Conservation (phyloP, 78 protist genomes). For the Andalucia godoyi region DNA sequence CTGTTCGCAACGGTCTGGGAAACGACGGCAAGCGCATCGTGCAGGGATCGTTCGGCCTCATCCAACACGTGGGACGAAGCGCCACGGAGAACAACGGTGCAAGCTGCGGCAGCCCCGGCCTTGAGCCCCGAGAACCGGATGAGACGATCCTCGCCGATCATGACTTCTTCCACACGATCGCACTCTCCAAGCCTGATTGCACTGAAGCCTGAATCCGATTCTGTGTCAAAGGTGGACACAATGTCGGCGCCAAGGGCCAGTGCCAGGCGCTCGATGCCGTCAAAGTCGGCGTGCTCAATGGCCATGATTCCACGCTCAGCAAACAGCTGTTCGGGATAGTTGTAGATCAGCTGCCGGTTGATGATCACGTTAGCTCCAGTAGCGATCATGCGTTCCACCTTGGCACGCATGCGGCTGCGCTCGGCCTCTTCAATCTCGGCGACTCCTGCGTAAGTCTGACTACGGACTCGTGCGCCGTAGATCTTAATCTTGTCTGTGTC, state of each 20-base stretch:
- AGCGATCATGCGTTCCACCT: constrained; percentile 68
- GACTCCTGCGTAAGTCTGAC: constrained; percentile 57
- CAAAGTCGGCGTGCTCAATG: constrained; percentile 98
- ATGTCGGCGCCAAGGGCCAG: constrained; percentile 82
- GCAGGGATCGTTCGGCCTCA: constrained; percentile 98
- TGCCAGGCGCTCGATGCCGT: constrained; percentile 90
- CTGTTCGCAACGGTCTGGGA: constrained; percentile 70
- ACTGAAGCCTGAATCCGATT: too few relatives aligned
- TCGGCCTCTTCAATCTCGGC: constrained; percentile 94
- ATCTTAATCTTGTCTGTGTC: constrained; percentile 99
- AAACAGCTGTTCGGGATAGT: constrained; percentile 91
- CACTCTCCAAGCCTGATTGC: constrained; percentile 70
- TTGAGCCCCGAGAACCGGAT: constrained; percentile 75
- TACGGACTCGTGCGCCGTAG: constrained; percentile 75
- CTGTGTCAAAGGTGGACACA: constrained; percentile 96
- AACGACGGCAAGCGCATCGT: constrained; percentile 98
- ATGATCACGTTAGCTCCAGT: constrained; percentile 86
- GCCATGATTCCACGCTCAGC: constrained; percentile 76
- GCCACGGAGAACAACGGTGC: constrained; percentile 97
- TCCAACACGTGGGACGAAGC: constrained; percentile 89
- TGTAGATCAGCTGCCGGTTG: constrained; percentile 98
- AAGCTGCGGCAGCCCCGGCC: constrained; percentile 89
- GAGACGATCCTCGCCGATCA: constrained; percentile 96
- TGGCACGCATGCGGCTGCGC: constrained; percentile 67
- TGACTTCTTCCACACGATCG: constrained; percentile 86